These are phyloP conservation scores for Aspergillus incahuasiensis DNA, from an alignment of 495 filamentous ascomycete species.

Conservation along the genomic window DNA sequence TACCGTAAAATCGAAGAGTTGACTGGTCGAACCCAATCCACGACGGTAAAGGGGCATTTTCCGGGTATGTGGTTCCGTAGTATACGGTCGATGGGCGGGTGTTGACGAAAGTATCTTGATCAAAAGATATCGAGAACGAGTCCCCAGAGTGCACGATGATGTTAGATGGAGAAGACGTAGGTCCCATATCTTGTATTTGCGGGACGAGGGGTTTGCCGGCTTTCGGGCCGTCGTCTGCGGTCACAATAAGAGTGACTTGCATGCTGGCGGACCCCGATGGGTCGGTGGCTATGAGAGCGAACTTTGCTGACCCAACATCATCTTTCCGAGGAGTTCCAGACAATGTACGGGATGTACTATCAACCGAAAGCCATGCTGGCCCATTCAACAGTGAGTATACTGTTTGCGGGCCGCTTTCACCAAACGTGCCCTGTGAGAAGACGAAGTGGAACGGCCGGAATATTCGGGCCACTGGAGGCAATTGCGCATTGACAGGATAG, in stretches of 20 bases:
- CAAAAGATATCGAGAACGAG: conserved; percentile 43
- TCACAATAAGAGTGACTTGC: conserved; percentile 60
- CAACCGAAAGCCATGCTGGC: conserved; percentile 66
- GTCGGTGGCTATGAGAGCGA: conserved; percentile 61
- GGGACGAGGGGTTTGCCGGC: conserved; percentile 41
- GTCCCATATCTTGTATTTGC: conserved; percentile 44
- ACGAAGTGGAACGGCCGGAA: conserved; percentile 59
- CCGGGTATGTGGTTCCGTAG: conserved; percentile 66
- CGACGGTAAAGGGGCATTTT: conserved; percentile 79
- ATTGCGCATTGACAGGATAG: conserved; percentile 71
- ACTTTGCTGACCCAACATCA: conserved; percentile 51
- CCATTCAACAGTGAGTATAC: conserved; percentile 58
- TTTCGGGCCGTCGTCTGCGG: conserved; percentile 47
- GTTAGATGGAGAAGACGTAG: conserved; percentile 42
- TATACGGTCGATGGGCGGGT: conserved; percentile 52
- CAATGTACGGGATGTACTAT: conserved; percentile 56
- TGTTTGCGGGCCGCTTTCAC: conserved; percentile 45
- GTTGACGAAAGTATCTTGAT: conserved; percentile 44
- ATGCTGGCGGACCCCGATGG: conserved; percentile 50
- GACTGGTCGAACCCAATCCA: conserved; percentile 74
- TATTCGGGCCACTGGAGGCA: conserved; percentile 68
- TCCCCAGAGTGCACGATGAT: conserved; percentile 43
- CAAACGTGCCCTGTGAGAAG: conserved; percentile 66
- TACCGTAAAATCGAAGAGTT: conserved; percentile 67
- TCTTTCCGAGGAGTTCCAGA: conserved; percentile 57